Conservation (phyloP, 2,329 filamentous ascomycete genomes). For the Xylariaceae sp. region DNA sequence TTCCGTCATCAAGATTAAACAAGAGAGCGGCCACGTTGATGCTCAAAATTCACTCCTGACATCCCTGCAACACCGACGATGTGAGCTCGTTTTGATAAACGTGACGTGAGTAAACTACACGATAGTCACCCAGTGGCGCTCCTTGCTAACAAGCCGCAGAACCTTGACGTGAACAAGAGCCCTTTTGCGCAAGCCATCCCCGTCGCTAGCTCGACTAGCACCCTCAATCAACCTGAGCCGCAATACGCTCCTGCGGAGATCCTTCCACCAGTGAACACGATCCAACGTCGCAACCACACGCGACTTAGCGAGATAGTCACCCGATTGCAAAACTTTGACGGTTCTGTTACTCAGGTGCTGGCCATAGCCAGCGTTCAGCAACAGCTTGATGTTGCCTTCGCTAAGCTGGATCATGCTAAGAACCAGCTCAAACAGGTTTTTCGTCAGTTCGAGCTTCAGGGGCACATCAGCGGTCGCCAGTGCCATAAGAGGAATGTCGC, state of each 20-base stretch:
- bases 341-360: slow-evolving; percentile 22
- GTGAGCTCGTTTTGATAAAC: neutral
- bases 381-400: slow-evolving; percentile 21
- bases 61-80: too few relatives aligned
- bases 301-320: slow-evolving; percentile 12
- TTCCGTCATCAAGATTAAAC: neutral
- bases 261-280: neutral
- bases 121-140: neutral
- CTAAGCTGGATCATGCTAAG: slow-evolving; percentile 20
- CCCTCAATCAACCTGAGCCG: neutral
- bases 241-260: neutral
- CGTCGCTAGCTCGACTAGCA: neutral
- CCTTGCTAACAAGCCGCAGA: slow-evolving; percentile 5
- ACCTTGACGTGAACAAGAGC: neutral
- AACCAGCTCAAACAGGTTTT: slow-evolving; percentile 18
- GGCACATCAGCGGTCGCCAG: slow-evolving; percentile 21
- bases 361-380: slow-evolving; percentile 21
- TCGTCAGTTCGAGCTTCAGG: slow-evolving; percentile 15
- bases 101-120: slow-evolving; percentile 7
- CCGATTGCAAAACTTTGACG: slow-evolving; percentile 23
- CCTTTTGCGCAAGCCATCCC: slow-evolving; percentile 3
- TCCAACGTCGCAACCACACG: slow-evolving; percentile 20
- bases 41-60: neutral
- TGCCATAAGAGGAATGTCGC: slow-evolving; percentile 14
- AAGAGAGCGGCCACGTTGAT: neutral